A percentile compares a stretch with the other conserved stretches of the same genome.
These are phyloP conservation scores for Vitis riparia DNA, from an alignment of 164 flowering plant genomes.

Conservation along the genomic window DNA sequence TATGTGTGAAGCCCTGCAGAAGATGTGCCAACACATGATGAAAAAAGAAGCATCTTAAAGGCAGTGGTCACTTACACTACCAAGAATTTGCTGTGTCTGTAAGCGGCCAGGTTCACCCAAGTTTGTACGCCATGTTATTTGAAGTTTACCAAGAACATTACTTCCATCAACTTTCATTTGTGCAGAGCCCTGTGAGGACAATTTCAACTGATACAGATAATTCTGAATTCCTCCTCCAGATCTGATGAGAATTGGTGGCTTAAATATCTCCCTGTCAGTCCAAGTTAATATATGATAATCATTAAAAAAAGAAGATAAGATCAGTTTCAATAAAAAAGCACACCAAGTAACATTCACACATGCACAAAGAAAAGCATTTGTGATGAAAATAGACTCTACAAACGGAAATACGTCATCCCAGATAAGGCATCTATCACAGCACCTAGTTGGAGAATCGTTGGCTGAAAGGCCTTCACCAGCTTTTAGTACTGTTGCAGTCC, in stretches of 20 bases:
- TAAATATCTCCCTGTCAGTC: slow-evolving; percentile 60
- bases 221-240: slow-evolving; percentile 91
- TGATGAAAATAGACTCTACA: slow-evolving; percentile 6
- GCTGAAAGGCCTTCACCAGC: slow-evolving; percentile 55
- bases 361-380: background rate
- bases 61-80: slow-evolving; percentile 59
- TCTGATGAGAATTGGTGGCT: slow-evolving; percentile 74
- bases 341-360: background rate
- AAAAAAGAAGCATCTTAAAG: background rate
- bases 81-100: slow-evolving; percentile 94
- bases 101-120: slow-evolving; percentile 99
- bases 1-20: too few species aligned
- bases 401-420: slow-evolving; percentile 2
- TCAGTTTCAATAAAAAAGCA: slow-evolving; percentile 10
- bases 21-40: too few species aligned
- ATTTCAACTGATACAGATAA: slow-evolving; percentile 79
- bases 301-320: slow-evolving; percentile 3
- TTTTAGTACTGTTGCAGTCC: slow-evolving; percentile 64
- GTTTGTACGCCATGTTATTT: slow-evolving; percentile 98
- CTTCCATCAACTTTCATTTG: slow-evolving; percentile 69
- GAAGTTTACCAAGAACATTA: slow-evolving; percentile 92
- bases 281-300: slow-evolving; percentile 10
- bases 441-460: slow-evolving; percentile 42
- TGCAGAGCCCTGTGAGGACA: slow-evolving; percentile 47
- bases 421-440: slow-evolving; percentile 13